A percentile compares a stretch with the other conserved stretches of the same genome.
Evolutionary conservation across 805 yeast species (phyloP).

Genomic region (Jamesozyma gamospora): DNA sequence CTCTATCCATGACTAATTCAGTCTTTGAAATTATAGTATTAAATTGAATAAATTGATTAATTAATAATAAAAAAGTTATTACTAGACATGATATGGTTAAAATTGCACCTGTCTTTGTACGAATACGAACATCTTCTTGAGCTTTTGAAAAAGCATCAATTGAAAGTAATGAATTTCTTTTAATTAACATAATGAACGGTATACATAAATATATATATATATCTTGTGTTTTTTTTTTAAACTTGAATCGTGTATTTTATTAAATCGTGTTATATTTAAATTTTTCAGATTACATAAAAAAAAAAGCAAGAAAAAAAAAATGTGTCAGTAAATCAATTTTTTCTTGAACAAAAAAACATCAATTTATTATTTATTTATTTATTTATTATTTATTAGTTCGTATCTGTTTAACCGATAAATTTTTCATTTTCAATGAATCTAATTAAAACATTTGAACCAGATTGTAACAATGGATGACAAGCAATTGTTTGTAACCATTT

Average conservation of each 20-base stretch:
- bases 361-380: background rate
- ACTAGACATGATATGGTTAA: slow-evolving; percentile 65
- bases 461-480: slow-evolving; percentile 88
- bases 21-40: slow-evolving; percentile 60
- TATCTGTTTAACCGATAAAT: slow-evolving; percentile 20
- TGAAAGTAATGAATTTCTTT: slow-evolving; percentile 35
- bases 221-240: no score
- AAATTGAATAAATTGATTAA: slow-evolving; percentile 72
- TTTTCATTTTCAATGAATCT: slow-evolving; percentile 80
- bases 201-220: no score
- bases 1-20: slow-evolving; percentile 81
- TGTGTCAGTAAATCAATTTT: no score
- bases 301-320: no score
- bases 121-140: slow-evolving; percentile 82
- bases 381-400: no score
- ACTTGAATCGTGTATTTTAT: no score
- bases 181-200: slow-evolving; percentile 7
- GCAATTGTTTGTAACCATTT: slow-evolving; percentile 70
- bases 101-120: slow-evolving; percentile 83
- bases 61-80: slow-evolving; percentile 49
- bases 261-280: no score
- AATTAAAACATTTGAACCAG: slow-evolving; percentile 67
- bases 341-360: no score
- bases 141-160: slow-evolving; percentile 88
- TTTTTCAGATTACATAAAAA: no score